Conservation (phyloP, 371 early-diverging fungal species). For the Chytridium lagenaria region DNA sequence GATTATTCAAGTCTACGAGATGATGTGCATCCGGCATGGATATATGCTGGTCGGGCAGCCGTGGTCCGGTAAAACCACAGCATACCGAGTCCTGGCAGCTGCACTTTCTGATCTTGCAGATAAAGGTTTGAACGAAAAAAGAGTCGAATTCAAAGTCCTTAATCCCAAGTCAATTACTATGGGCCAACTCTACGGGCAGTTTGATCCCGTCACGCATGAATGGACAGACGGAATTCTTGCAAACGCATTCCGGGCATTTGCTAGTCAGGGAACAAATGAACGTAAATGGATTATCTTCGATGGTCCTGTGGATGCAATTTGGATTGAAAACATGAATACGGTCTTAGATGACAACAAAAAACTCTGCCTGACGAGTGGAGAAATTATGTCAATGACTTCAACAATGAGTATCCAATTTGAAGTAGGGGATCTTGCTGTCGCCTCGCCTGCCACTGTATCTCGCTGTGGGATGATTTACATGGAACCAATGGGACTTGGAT, state of each 20-base stretch:
- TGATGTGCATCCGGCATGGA: slow-evolving; percentile 66
- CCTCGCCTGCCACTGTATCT: slow-evolving; percentile 69
- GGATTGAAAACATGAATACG: slow-evolving; percentile 71
- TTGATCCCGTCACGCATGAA: slow-evolving; percentile 64
- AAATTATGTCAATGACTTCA: slow-evolving; percentile 64
- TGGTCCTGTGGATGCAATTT: slow-evolving; percentile 66
- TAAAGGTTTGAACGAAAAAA: slow-evolving; percentile 51
- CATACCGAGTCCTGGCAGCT: slow-evolving; percentile 53
- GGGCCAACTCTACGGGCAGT: slow-evolving; percentile 65
- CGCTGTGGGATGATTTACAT: slow-evolving; percentile 69
- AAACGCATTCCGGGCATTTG: slow-evolving; percentile 58
- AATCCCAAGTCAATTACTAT: slow-evolving; percentile 68
- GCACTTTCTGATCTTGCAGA: slow-evolving; percentile 54
- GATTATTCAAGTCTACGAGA: slow-evolving; percentile 63
- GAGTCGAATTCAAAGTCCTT: slow-evolving; percentile 55
- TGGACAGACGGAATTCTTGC: slow-evolving; percentile 69
- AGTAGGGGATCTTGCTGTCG: slow-evolving; percentile 61
- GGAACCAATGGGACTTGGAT: slow-evolving; percentile 61
- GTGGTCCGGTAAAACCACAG: slow-evolving; percentile 63
- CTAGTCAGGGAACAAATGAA: slow-evolving; percentile 54
- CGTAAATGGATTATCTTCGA: slow-evolving; percentile 68
- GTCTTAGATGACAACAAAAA: slow-evolving; percentile 70
- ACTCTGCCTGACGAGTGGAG: slow-evolving; percentile 65
- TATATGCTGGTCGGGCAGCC: slow-evolving; percentile 66
- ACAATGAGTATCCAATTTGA: slow-evolving; percentile 68